phyloP scores from a whole-genome alignment of 148 eudicot genomes.

The Heliosperma pusillum region DNA sequence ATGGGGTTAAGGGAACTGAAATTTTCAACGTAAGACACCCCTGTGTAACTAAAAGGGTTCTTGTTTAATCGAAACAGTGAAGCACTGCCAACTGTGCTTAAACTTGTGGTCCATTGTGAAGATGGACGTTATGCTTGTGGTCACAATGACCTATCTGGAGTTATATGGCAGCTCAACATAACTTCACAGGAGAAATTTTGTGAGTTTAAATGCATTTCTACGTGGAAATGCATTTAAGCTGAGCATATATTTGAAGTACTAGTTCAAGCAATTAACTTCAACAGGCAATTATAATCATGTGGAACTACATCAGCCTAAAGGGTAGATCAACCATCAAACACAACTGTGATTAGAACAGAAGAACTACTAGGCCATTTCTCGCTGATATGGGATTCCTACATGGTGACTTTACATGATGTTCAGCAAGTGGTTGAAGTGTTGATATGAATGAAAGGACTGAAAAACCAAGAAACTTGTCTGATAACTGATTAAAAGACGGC shows the following conservation, averaged over 20 bases:
- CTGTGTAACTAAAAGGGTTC: background rate
- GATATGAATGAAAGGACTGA: background rate
- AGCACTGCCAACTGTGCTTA: background rate
- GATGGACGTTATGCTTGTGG: background rate
- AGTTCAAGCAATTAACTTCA: constrained; percentile 3
- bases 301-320: background rate
- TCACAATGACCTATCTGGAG: background rate
- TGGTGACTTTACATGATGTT: constrained; percentile 3
- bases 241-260: background rate
- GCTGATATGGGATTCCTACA: background rate
- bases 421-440: background rate
- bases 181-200: background rate
- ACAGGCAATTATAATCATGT: background rate
- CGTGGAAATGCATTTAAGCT: background rate
- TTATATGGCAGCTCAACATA: background rate
- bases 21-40: background rate
- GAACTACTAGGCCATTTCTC: constrained; percentile 1
- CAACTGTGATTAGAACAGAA: background rate
- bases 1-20: background rate
- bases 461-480: background rate
- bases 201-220: background rate
- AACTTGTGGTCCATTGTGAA: background rate
- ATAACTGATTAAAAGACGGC: background rate
- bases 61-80: background rate
- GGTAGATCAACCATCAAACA: background rate